Conservation (phyloP, 257 asterid genomes). For the Jasminum sambac region DNA sequence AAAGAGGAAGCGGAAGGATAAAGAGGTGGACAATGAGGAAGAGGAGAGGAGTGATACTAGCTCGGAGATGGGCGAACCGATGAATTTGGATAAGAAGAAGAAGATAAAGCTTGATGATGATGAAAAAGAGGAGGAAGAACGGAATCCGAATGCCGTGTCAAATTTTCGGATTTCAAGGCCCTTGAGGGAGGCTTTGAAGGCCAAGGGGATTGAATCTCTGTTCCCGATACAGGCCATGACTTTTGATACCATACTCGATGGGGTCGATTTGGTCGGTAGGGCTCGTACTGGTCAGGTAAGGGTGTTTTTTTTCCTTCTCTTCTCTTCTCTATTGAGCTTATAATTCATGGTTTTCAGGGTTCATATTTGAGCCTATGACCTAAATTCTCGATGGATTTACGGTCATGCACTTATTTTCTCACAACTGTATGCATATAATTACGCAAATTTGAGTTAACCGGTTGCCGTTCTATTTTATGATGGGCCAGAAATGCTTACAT, state of each 20-base stretch:
- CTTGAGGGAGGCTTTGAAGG: constrained; percentile 51
- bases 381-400: not conserved
- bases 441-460: not conserved
- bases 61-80: constrained; percentile 71
- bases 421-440: not conserved
- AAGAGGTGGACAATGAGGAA: constrained; percentile 39
- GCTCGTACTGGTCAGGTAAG: constrained; percentile 93
- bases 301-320: not conserved
- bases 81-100: constrained; percentile 48
- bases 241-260: constrained; percentile 64
- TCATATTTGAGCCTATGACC: not conserved
- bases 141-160: constrained; percentile 54
- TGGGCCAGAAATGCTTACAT: not conserved
- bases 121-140: constrained; percentile 40
- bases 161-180: constrained; percentile 73
- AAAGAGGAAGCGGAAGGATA: constrained; percentile 71
- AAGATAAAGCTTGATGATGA: constrained; percentile 39
- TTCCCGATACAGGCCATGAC: constrained; percentile 94
- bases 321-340: not conserved
- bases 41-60: constrained; percentile 73
- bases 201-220: constrained; percentile 62
- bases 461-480: not conserved
- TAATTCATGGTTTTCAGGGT: not conserved
- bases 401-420: too few relatives aligned
- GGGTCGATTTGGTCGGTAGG: constrained; percentile 86